Percentiles rank a stretch among this genome's conserved stretches.
Conservation (phyloP, 2,329 filamentous ascomycete genomes). For the Diaporthe batatas region DNA sequence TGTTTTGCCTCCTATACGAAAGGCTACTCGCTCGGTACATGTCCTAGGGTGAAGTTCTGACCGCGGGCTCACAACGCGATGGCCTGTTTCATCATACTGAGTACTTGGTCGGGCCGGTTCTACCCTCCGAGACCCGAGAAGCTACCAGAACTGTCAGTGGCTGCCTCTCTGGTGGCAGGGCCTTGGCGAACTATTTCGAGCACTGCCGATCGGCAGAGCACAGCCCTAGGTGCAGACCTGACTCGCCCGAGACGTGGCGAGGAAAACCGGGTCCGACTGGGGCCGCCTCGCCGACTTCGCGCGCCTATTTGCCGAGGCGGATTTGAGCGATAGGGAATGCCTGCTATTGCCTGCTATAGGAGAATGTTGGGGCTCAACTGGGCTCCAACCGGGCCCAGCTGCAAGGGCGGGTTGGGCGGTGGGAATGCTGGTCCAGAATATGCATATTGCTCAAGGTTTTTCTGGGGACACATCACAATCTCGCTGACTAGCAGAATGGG, state of each 20-base stretch:
- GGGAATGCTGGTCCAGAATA: slow-evolving; percentile 29
- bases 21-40: neutral
- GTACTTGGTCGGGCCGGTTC: slow-evolving; percentile 4
- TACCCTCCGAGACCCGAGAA: slow-evolving; percentile 14
- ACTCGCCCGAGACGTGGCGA: slow-evolving; percentile 30
- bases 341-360: neutral
- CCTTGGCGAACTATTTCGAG: slow-evolving; percentile 21
- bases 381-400: neutral
- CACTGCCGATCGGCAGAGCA: slow-evolving; percentile 9
- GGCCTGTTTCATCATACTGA: neutral
- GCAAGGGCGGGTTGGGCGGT: neutral
- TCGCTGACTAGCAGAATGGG: neutral
- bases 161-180: neutral
- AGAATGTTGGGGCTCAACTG: neutral
- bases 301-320: neutral
- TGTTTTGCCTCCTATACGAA: slow-evolving; percentile 1
- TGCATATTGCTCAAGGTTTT: slow-evolving; percentile 31
- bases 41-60: neutral
- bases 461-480: slow-evolving; percentile 25
- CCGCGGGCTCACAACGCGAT: slow-evolving; percentile 9
- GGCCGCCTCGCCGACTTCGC: neutral
- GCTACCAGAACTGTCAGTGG: slow-evolving; percentile 9
- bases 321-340: neutral
- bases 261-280: slow-evolving; percentile 27
- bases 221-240: slow-evolving; percentile 22